phyloP scores from a whole-genome alignment of 108 stramenopile genomes.

The Chaetoceros tenuissimus region DNA sequence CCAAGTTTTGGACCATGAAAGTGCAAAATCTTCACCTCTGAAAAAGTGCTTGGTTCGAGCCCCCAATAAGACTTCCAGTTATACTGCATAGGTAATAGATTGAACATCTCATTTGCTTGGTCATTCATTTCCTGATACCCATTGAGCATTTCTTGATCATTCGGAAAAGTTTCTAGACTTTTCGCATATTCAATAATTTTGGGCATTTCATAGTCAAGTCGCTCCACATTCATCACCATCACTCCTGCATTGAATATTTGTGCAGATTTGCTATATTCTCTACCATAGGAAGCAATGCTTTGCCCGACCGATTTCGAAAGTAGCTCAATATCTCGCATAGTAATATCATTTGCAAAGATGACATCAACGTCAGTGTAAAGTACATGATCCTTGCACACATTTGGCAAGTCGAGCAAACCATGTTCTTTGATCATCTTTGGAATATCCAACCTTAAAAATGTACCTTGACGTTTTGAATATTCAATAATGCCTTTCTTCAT shows the following conservation, averaged over 20 bases:
- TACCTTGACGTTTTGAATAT: too few relatives aligned
- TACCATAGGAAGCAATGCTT: background rate
- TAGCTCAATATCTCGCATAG: background rate
- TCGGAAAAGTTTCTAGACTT: background rate
- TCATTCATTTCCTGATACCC: background rate
- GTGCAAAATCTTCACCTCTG: background rate
- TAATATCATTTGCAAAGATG: background rate
- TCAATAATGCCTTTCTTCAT: background rate
- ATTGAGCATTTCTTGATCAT: background rate
- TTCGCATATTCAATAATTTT: background rate
- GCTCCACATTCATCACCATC: background rate
- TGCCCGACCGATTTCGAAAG: background rate
- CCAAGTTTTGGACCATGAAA: background rate
- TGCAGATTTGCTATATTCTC: background rate
- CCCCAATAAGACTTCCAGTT: background rate
- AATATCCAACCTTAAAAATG: background rate
- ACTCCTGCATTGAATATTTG: background rate
- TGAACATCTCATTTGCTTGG: background rate
- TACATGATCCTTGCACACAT: background rate
- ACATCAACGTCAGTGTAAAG: background rate
- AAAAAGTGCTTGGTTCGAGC: background rate
- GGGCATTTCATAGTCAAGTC: background rate
- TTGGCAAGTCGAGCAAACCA: background rate
- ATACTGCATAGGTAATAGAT: background rate
- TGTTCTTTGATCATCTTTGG: background rate